Evolutionary conservation across 176 grass and related monocot genomes (phyloP), one percentile per base, ranked within the genome.

Genomic region (Neostapfia colusana): DNA sequence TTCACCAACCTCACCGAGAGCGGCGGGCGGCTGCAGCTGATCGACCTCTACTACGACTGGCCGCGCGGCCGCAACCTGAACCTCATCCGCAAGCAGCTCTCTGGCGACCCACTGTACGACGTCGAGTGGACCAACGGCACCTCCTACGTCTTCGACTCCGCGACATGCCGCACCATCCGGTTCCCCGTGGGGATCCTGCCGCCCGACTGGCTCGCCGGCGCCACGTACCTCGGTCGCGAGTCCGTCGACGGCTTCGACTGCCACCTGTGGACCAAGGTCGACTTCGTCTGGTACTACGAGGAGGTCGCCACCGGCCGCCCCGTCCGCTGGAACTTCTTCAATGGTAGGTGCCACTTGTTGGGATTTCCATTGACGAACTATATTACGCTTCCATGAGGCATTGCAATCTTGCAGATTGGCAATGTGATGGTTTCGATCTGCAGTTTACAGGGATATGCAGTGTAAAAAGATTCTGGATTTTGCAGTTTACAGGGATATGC

Each of bases 11-110:
- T 91, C 23, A 89, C 89, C 16, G 76, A 49, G 51, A 84, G 72
- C 16, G 89, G 62, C 10, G 88, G 83, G 0, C 74, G 42, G 63
- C 89, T 95, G 80, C 69, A 87, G 83, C 56, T 91, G 25, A 67
- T 72, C 69, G 92, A 95, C 56, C 79, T 95, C 25, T 95, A 88
- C 73, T 95, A 91, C 89, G 92, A 95, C 77, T 95, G 92, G 92
- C 83, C 89, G 21, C 0, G 43, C 16, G 77, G 92, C 44, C 84
- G 92, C 56, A 95, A 95, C 67, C 89, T 95, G 0, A 91, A 95
- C 77, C 83, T 91, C 35, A 84, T 95, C 76, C 89, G 44, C 41
- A 12, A 20, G 21, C 92, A 89, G 75, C 92, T 91, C 41, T 59
- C 81, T 21, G 84, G 70, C 45, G 82, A 86, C 41, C 71, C 84